Percentiles rank a stretch among this genome's conserved stretches.
Evolutionary conservation across 495 filamentous ascomycete species (phyloP).

Genomic region (Podospora pseudoanserina): DNA sequence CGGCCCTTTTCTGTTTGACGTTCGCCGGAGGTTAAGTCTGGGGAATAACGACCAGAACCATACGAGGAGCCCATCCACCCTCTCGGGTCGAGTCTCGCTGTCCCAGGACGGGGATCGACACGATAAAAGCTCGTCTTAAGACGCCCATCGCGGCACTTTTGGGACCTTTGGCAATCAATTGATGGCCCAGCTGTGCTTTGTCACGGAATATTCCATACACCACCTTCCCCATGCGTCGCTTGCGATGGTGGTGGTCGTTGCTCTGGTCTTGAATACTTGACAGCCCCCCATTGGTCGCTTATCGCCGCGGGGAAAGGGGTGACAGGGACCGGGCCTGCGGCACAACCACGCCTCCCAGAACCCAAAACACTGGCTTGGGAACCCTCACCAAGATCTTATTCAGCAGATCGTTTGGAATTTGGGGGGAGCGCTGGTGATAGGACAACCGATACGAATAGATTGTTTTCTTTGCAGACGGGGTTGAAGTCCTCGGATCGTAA

Average conservation of each 20-base stretch:
- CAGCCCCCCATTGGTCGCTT: not conserved
- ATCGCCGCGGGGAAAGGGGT: not conserved
- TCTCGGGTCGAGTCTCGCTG: not conserved
- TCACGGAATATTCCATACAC: constrained; percentile 3
- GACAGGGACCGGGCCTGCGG: constrained; percentile 18
- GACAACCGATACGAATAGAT: not conserved
- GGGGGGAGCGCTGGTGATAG: not conserved
- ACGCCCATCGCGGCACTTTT: not conserved
- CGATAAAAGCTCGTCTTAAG: not conserved
- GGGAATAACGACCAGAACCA: not conserved
- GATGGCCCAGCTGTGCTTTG: constrained; percentile 1
- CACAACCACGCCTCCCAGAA: not conserved
- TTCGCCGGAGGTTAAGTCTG: not conserved
- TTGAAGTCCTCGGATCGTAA: not conserved
- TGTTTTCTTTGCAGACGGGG: not conserved
- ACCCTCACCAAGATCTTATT: not conserved
- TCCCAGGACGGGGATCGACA: not conserved
- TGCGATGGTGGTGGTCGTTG: not conserved
- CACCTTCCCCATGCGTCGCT: not conserved
- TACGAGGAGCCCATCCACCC: not conserved
- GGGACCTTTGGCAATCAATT: not conserved
- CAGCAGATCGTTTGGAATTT: not conserved
- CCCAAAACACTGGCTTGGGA: constrained; percentile 8
- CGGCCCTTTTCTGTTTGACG: not conserved
- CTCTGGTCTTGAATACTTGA: not conserved